Conservation (phyloP, 2,329 filamentous ascomycete species). For the Microdochium trichocladiopsis region DNA sequence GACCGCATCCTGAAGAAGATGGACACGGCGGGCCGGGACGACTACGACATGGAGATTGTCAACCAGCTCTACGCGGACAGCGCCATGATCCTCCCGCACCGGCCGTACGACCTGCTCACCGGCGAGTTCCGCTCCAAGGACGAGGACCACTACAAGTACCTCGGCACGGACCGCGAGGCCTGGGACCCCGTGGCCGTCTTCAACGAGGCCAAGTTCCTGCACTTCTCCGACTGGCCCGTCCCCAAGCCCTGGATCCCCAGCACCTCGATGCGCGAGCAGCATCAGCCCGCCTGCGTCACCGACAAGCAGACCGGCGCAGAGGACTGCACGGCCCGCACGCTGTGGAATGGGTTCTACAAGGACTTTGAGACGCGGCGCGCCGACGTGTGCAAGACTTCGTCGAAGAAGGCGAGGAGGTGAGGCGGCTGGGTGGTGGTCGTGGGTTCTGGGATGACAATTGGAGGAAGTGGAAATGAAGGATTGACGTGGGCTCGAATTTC, state of each 20-base stretch:
- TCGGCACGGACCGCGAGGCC: constrained; percentile 27
- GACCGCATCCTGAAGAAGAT: constrained; percentile 25
- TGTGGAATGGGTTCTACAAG: constrained; percentile 26
- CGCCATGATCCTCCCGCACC: constrained; percentile 57
- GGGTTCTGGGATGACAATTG: too few species aligned
- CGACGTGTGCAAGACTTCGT: neutral
- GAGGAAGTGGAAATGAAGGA: too few species aligned
- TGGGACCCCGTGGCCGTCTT: constrained; percentile 52
- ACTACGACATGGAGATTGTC: constrained; percentile 62
- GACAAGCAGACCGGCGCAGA: constrained; percentile 10
- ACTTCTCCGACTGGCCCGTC: constrained; percentile 67
- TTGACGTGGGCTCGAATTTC: too few species aligned
- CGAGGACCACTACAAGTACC: constrained; percentile 37
- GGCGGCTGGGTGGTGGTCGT: neutral
- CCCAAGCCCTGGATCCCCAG: constrained; percentile 47
- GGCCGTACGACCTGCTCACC: constrained; percentile 52
- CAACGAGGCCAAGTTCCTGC: constrained; percentile 57
- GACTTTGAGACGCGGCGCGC: constrained; percentile 14
- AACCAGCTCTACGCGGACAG: constrained; percentile 53
- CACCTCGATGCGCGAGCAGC: constrained; percentile 13
- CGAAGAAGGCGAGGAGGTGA: neutral
- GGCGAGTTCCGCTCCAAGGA: constrained; percentile 48
- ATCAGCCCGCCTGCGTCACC: constrained; percentile 22
- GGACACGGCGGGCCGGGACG: constrained; percentile 18
- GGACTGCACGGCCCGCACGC: constrained; percentile 20